A percentile compares a stretch with the other conserved stretches of the same genome.
Conservation (phyloP, 2,329 filamentous ascomycete genomes). For the Aspergillus viridinutans region DNA sequence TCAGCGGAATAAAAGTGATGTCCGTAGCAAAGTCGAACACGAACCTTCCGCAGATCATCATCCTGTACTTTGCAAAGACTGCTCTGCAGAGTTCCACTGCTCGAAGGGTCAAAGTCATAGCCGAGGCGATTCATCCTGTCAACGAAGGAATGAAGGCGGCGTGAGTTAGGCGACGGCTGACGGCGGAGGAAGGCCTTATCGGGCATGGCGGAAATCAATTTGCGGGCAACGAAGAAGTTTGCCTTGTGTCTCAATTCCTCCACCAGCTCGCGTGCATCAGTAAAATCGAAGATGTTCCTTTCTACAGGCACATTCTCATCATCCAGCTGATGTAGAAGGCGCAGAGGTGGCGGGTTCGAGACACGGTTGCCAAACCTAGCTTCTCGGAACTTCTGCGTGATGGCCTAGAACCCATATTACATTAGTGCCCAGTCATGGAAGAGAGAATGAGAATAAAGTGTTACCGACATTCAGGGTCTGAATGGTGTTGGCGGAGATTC, state of each 20-base stretch:
- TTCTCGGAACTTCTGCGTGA: conserved; percentile 88
- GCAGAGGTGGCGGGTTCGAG: conserved; percentile 76
- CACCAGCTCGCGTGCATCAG: conserved; percentile 82
- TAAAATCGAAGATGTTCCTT: conserved; percentile 92
- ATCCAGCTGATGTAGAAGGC: conserved; percentile 87
- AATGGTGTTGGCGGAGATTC: conserved; percentile 69
- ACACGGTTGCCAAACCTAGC: conserved; percentile 75
- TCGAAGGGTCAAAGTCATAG: conserved; percentile 82
- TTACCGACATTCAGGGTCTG: conserved; percentile 67
- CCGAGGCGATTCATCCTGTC: conserved; percentile 91
- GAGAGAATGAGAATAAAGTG: background rate
- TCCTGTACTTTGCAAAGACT: conserved; percentile 93
- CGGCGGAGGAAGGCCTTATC: conserved; percentile 90
- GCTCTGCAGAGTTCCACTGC: conserved; percentile 87
- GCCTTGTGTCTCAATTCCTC: conserved; percentile 94
- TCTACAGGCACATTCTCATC: conserved; percentile 98
- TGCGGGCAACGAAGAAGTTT: conserved; percentile 84
- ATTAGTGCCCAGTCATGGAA: background rate
- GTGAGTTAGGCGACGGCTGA: conserved; percentile 77
- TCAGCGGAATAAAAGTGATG: background rate
- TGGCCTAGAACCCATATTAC: conserved; percentile 46
- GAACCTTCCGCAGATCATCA: conserved; percentile 73
- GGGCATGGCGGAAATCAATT: conserved; percentile 70
- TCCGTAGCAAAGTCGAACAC: conserved; percentile 7
- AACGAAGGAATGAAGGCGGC: conserved; percentile 83